Evolutionary conservation across 495 filamentous ascomycete species (phyloP).

Genomic region (Venustampulla echinocandica): DNA sequence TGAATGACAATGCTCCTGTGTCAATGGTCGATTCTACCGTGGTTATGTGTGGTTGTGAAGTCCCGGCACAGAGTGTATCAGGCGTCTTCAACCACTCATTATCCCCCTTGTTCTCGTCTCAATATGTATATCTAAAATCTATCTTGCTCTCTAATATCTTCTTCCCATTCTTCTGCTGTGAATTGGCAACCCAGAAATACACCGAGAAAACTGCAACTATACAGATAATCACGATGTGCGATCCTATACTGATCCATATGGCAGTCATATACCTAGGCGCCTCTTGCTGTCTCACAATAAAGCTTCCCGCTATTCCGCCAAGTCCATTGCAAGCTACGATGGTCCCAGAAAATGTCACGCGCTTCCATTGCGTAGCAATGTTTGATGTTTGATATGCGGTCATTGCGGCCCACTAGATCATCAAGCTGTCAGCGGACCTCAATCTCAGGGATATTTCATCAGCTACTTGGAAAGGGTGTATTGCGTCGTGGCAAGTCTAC

Average conservation of each 20-base stretch:
- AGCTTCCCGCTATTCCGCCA: constrained; percentile 69
- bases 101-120: constrained; percentile 10
- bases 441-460: too few species aligned
- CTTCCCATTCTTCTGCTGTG: constrained; percentile 36
- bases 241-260: constrained; percentile 65
- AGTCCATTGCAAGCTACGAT: constrained; percentile 65
- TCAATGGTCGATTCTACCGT: too few species aligned
- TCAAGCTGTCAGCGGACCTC: too few species aligned
- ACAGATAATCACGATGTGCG: constrained; percentile 57
- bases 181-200: constrained; percentile 55
- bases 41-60: neutral
- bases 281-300: constrained; percentile 59
- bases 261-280: constrained; percentile 63
- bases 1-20: too few species aligned
- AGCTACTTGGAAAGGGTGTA: too few species aligned
- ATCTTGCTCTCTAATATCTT: constrained; percentile 47
- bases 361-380: constrained; percentile 68
- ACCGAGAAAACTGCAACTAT: constrained; percentile 52
- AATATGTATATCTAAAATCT: constrained; percentile 47
- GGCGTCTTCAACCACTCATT: neutral
- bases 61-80: constrained; percentile 13
- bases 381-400: constrained; percentile 68
- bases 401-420: constrained; percentile 57
- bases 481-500: too few species aligned
- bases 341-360: constrained; percentile 59